These are phyloP conservation scores for Priceomyces fermenticarens DNA, from an alignment of 805 yeast species.

Conservation along the genomic window DNA sequence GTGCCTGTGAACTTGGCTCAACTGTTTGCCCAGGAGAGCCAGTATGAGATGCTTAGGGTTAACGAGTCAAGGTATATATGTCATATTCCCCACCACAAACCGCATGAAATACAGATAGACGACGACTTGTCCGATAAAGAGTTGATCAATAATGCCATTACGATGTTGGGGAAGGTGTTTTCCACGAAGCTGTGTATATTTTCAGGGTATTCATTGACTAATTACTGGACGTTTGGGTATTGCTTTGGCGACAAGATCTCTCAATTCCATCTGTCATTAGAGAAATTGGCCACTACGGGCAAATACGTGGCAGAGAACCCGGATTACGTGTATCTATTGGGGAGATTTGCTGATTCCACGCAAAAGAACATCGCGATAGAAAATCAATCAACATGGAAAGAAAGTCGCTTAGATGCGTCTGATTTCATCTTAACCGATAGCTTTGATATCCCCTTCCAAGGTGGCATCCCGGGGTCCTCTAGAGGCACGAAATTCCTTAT, in stretches of 20 bases:
- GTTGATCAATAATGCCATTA: slow-evolving; percentile 15
- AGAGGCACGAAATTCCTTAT: slow-evolving; percentile 17
- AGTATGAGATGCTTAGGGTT: too few relatives aligned
- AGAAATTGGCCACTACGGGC: slow-evolving; percentile 18
- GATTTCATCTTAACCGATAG: slow-evolving; percentile 31
- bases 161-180: slow-evolving; percentile 14
- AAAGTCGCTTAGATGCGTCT: slow-evolving; percentile 12
- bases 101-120: slow-evolving; percentile 9
- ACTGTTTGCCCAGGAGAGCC: too few relatives aligned
- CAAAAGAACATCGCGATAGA: slow-evolving; percentile 11
- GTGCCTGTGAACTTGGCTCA: too few relatives aligned
- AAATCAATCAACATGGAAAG: slow-evolving; percentile 20
- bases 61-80: too few relatives aligned
- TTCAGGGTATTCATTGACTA: slow-evolving; percentile 25
- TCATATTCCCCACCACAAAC: background rate
- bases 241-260: slow-evolving; percentile 47
- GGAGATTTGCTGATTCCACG: slow-evolving; percentile 21
- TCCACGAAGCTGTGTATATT: slow-evolving; percentile 19
- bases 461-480: slow-evolving; percentile 12
- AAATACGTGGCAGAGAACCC: slow-evolving; percentile 32
- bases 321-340: slow-evolving; percentile 31
- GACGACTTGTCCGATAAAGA: slow-evolving; percentile 1
- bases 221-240: slow-evolving; percentile 55
- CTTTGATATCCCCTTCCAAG: slow-evolving; percentile 15
- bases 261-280: slow-evolving; percentile 44